Evolutionary conservation across 108 stramenopile genomes (phyloP), one percentile per base, ranked within the genome.

Genomic region (Cyclotella kingstonii): DNA sequence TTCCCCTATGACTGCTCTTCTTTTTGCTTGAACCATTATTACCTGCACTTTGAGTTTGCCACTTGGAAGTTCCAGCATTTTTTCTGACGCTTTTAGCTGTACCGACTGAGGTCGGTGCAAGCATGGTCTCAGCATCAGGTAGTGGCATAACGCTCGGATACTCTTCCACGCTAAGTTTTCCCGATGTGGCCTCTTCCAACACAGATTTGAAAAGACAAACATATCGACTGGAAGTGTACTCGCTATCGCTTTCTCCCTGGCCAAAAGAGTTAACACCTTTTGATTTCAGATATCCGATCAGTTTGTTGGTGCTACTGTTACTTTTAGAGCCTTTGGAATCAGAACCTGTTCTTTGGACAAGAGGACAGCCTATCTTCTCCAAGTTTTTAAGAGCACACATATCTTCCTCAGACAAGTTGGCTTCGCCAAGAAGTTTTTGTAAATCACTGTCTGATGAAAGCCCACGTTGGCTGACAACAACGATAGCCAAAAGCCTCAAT

Each of bases 121-220:
- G 42, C 46, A 74, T 48, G 44, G 51, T 50, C 39, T 78, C 63
- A 15, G 72, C 58, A 49, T 84, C 77, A 4, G 95, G 94, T 69
- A 95, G 78, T 4, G 94, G 91, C 49, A 93, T 57, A 11, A 94
- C 85, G 63, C 89, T 91, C 14, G 96, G 94, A 56, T 87, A 95
- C 1, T 84, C 91, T 5, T 94, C 87, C 25, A 90, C 68, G 42
- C 86, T 87, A 15, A 96, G 82, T 19, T 36, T 62, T 0, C 78
- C 82, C 10, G 63, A n/a, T 0, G 85, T 68, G 38, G 90, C 55
- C 45, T 84, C 81, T 23, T 90, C 74, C 51, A 95, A 35, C 10
- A 95, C 74, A 5, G 51, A 53, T 69, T 91, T 92, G 29, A 97
- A 44, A 4, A 78, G 68, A 19, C 87, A 83, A 4, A 72, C 78